A percentile compares a stretch with the other conserved stretches of the same genome.
These are phyloP conservation scores for Mortierella sp. DNA, from an alignment of 371 early-diverging fungal species.

Conservation along the genomic window DNA sequence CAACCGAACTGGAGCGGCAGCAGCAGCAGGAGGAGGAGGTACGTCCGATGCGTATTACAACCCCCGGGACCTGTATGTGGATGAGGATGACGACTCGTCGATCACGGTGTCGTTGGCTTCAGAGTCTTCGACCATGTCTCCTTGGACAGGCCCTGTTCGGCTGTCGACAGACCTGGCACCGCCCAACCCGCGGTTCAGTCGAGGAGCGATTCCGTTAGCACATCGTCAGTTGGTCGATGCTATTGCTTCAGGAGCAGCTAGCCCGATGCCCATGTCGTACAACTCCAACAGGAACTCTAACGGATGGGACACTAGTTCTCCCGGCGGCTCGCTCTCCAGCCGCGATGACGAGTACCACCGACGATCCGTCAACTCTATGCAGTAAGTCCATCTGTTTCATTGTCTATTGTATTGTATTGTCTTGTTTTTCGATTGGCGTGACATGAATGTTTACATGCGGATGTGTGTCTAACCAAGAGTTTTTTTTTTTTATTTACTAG, in stretches of 20 bases:
- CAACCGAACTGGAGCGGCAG: background rate
- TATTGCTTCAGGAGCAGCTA: background rate
- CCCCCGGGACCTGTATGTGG: conserved; percentile 33
- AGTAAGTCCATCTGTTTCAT: conserved; percentile 20
- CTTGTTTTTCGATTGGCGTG: background rate
- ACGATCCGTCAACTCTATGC: conserved; percentile 56
- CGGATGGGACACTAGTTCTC: conserved; percentile 52
- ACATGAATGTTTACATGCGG: background rate
- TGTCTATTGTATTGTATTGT: background rate
- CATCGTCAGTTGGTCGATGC: conserved; percentile 47
- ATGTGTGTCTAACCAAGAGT: too few species aligned
- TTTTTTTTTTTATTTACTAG: conserved; percentile 10
- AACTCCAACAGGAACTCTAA: conserved; percentile 6
- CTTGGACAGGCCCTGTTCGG: conserved; percentile 39
- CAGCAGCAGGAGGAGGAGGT: conserved; percentile 7
- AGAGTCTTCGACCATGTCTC: conserved; percentile 39
- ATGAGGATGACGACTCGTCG: conserved; percentile 43
- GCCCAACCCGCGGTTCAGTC: conserved; percentile 54
- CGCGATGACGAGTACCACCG: conserved; percentile 46
- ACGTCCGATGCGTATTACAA: conserved; percentile 41
- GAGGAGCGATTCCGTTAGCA: conserved; percentile 47
- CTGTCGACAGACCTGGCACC: conserved; percentile 41
- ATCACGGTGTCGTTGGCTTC: conserved; percentile 36
- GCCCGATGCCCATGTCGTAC: background rate
- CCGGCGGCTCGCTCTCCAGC: conserved; percentile 48